Evolutionary conservation across 768 basidiomycete species (phyloP), one percentile per base, ranked within the genome.

Genomic region (Leccinum subgranulosum): DNA sequence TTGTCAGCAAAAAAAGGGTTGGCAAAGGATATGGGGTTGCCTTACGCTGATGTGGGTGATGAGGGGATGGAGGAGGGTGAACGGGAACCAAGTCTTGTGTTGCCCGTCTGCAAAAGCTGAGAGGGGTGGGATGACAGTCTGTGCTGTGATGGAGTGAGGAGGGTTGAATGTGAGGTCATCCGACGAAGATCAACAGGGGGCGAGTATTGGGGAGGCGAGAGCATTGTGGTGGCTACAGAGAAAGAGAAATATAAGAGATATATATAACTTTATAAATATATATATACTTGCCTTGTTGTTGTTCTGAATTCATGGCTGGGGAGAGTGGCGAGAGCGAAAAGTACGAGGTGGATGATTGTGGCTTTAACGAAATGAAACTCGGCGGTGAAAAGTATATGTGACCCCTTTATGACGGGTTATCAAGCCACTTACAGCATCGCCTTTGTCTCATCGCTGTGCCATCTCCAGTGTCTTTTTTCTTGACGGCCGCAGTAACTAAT

Each of bases 1-100:
- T 29, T 34, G 61, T 62, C 14, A 67, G 58, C 36, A 45, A 29
- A 49, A 15, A 55, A 15, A 54, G 52, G 52, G 21, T 49, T 33
- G 45, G 19, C 27, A 43, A 54, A 52, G 39, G 27, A 31, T 33
- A 61, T 55, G 66, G 62, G 49, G 53, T 23, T 2, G 34, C 74
- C 86, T 58, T 77, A 88, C 86, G 90, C 83, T 33, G 88, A 90
- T 19, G 88, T 88, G 3, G 89, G 89, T 2, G 86, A 88, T 15
- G 87, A 90, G 0, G 88, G 88, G 57, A 90, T 90, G 12, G 87
- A 88, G n/a, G 76, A 77, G 1, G 88, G 87, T 0, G 88, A 88
- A 23, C 80, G 79, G 10, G 85, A 86, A 41, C 84, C 87, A 25
- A 85, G 65, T 45, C 81, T 76, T 51, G 70, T 68, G 7, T 71